Evolutionary conservation across 2,329 filamentous ascomycete species (phyloP), one percentile per base, ranked within the genome.

Genomic region (Xylariaceae sp.): DNA sequence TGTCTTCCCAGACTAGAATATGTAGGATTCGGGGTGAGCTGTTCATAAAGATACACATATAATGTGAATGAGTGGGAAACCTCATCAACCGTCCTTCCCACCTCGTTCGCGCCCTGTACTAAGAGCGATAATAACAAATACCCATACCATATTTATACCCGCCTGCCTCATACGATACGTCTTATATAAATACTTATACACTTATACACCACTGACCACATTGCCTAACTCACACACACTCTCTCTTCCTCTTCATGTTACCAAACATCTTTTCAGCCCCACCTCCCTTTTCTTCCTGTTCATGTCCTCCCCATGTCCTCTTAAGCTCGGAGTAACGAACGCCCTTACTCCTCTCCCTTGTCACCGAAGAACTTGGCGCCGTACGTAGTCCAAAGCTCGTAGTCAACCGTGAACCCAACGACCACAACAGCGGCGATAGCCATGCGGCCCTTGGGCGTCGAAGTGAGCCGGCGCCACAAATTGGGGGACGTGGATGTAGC

Each of bases 311-410:
- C 23, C 23, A 12, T 6, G 19, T 24, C 24, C 31, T n/a, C 40
- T 29, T 21, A 21, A 23, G 28, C 28, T 7, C 28, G 28, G 6
- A 12, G 7, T 31, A 6, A 31, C 28, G 12, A 31, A 7, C 7
- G 28, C 7, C 28, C 28, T 31, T 28, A 47, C 43, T 44, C 24
- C 41, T 33, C 24, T 19, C 26, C 40, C 17, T 58, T 57, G 7
- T 19, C 36, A 12, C 23, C 14, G 21, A 61, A 48, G 39, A 53
- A 54, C 50, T 54, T 61, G 11, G 49, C 39, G 12, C 54, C 49
- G 19, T 58, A 58, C n/a, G 33, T 36, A 14, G 28, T 46, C 61
- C 58, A 63, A 17, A 63, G 51, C 19, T 54, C 55, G 29, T 61
- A 59, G n/a, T 58, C 46, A n/a, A 57, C 4, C 21, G 24, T 43